Evolutionary conservation across 306 rosid species (phyloP).

Genomic region (Senna siamea): DNA sequence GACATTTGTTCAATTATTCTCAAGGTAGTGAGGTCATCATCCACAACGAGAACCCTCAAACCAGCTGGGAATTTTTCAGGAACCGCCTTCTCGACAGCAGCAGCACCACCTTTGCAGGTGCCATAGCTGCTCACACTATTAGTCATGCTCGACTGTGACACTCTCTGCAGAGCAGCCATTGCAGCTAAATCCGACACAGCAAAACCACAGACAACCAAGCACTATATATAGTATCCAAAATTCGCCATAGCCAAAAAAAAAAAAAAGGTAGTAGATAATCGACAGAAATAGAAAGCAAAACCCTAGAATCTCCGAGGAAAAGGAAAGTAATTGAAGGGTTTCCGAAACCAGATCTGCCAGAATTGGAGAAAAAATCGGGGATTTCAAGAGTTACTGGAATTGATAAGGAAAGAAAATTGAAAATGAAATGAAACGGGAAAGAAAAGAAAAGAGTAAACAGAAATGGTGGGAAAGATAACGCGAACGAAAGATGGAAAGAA

Average conservation of each 20-base stretch:
- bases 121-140: conserved; percentile 38
- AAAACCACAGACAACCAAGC: not conserved
- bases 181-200: not conserved
- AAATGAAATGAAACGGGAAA: not conserved
- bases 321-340: not conserved
- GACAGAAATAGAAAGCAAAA: not conserved
- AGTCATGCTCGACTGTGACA: conserved; percentile 48
- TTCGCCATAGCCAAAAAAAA: not conserved
- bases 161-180: conserved; percentile 62
- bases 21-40: conserved; percentile 50
- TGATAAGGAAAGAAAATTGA: not conserved
- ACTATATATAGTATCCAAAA: conserved; percentile 2
- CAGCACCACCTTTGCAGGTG: conserved; percentile 34
- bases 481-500: not conserved
- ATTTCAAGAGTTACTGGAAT: not conserved
- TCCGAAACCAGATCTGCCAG: not conserved
- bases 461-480: conserved; percentile 26
- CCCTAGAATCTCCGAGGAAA: conserved; percentile 1
- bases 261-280: not conserved
- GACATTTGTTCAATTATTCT: conserved; percentile 48
- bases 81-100: conserved; percentile 3
- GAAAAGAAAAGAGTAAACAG: not conserved
- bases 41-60: conserved; percentile 66
- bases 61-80: conserved; percentile 51
- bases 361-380: not conserved